A percentile compares a stretch with the other conserved stretches of the same genome.
Evolutionary conservation across 352 stramenopile species (phyloP).

Genomic region (Pythium coloratum): DNA sequence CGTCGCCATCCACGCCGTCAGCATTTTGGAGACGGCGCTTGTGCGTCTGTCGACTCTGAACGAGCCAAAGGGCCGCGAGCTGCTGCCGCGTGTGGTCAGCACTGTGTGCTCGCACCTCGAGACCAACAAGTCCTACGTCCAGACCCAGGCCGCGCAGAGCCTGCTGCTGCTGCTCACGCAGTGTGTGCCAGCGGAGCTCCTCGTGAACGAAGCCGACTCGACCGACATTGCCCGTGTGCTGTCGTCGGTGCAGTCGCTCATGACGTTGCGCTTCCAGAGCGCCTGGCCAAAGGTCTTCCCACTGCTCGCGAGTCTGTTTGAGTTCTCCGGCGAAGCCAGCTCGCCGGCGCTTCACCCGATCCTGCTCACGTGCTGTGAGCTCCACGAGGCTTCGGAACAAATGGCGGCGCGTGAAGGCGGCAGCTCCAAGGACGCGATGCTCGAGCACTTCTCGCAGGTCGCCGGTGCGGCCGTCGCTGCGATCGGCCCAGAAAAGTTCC

Average conservation of each 20-base stretch:
- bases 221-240: slow-evolving; percentile 69
- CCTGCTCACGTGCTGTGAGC: slow-evolving; percentile 70
- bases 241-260: slow-evolving; percentile 75
- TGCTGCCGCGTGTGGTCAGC: slow-evolving; percentile 77
- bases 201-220: slow-evolving; percentile 56
- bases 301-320: slow-evolving; percentile 69
- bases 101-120: slow-evolving; percentile 75
- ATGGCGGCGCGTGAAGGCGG: slow-evolving; percentile 48
- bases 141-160: slow-evolving; percentile 63
- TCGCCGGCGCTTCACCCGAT: slow-evolving; percentile 62
- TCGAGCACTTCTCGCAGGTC: slow-evolving; percentile 65
- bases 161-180: slow-evolving; percentile 66
- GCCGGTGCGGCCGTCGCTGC: slow-evolving; percentile 61
- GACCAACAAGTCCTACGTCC: slow-evolving; percentile 50
- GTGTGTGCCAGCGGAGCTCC: slow-evolving; percentile 48
- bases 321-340: slow-evolving; percentile 63
- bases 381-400: slow-evolving; percentile 78
- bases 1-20: slow-evolving; percentile 63
- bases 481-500: slow-evolving; percentile 65
- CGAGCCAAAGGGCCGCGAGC: slow-evolving; percentile 50
- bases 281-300: slow-evolving; percentile 82
- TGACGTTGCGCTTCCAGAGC: slow-evolving; percentile 80
- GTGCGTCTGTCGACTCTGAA: slow-evolving; percentile 67
- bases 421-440: slow-evolving; percentile 44
- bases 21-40: slow-evolving; percentile 61